These are phyloP conservation scores for Sechiopsis laciniata DNA, from an alignment of 306 rosid genomes.

Conservation along the genomic window DNA sequence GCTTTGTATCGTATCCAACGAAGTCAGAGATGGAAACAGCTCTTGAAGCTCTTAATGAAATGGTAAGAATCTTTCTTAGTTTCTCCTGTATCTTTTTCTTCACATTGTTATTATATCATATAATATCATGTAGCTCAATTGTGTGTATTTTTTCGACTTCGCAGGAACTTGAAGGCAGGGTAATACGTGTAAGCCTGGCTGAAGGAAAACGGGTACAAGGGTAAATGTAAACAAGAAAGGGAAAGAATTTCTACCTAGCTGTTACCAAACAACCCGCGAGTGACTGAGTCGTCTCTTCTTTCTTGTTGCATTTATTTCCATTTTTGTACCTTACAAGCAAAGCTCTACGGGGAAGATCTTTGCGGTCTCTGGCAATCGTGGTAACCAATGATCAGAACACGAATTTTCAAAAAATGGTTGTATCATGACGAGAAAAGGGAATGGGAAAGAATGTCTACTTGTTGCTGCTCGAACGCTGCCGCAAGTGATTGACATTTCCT, in stretches of 20 bases:
- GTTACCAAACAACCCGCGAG: neutral
- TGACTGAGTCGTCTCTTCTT: no score
- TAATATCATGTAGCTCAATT: neutral
- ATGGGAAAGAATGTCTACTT: no score
- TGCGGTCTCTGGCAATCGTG: no score
- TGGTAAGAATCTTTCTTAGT: conserved; percentile 39
- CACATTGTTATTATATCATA: neutral
- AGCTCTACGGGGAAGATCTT: no score
- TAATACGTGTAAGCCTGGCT: conserved; percentile 81
- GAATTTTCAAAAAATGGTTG: no score
- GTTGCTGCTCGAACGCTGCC: no score
- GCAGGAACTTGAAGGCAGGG: conserved; percentile 83
- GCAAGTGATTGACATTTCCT: no score
- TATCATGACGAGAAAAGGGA: no score
- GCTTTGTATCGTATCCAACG: conserved; percentile 67
- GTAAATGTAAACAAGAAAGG: neutral
- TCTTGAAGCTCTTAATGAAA: conserved; percentile 50
- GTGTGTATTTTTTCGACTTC: conserved; percentile 21
- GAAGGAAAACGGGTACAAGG: conserved; percentile 57
- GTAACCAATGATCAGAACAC: no score
- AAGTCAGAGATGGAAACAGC: conserved; percentile 84
- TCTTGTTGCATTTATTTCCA: no score
- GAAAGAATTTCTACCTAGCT: conserved; percentile 12
- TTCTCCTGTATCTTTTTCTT: conserved; percentile 10
- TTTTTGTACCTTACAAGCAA: no score